phyloP scores from a whole-genome alignment of 2,329 filamentous ascomycete genomes.

The Ilyonectria robusta region DNA sequence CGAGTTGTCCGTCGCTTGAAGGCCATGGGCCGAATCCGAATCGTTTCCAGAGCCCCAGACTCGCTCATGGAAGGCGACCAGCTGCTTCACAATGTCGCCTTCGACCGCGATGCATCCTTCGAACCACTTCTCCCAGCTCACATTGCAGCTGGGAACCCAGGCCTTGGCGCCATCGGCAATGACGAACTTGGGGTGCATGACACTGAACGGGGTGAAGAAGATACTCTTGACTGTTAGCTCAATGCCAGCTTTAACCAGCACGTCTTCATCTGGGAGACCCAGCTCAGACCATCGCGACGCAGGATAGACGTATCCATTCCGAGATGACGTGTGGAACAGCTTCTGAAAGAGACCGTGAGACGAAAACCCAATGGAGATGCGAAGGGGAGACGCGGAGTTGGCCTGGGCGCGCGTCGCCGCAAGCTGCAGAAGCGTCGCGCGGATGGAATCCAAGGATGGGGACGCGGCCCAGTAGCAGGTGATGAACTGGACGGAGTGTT shows the following conservation, averaged over 20 bases:
- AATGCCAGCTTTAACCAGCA: conserved; percentile 70
- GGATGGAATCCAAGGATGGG: conserved; percentile 70
- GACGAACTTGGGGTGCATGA: conserved; percentile 91
- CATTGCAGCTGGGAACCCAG: conserved; percentile 84
- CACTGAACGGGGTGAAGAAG: conserved; percentile 84
- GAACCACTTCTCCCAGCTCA: conserved; percentile 91
- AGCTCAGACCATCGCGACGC: conserved; percentile 73
- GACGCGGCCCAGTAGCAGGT: conserved; percentile 88
- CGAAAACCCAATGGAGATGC: conserved; percentile 83
- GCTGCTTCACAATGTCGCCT: conserved; percentile 72
- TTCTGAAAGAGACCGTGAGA: conserved; percentile 82
- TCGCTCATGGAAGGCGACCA: conserved; percentile 75
- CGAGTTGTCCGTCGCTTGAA: not conserved
- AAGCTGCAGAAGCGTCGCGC: conserved; percentile 70
- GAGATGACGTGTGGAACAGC: conserved; percentile 77
- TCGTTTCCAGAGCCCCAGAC: conserved; percentile 71
- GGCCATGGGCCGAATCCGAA: conserved; percentile 2
- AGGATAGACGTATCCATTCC: conserved; percentile 73
- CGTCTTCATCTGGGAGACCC: conserved; percentile 71
- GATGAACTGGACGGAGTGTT: conserved; percentile 79
- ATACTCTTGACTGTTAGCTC: conserved; percentile 81
- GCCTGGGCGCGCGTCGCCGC: conserved; percentile 59
- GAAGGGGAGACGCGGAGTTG: conserved; percentile 56
- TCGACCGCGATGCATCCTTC: conserved; percentile 80
- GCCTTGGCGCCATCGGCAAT: conserved; percentile 77